Base-by-base conservation (phyloP, 2,329 filamentous ascomycete species). In the Ceratocystis huliohia region DNA sequence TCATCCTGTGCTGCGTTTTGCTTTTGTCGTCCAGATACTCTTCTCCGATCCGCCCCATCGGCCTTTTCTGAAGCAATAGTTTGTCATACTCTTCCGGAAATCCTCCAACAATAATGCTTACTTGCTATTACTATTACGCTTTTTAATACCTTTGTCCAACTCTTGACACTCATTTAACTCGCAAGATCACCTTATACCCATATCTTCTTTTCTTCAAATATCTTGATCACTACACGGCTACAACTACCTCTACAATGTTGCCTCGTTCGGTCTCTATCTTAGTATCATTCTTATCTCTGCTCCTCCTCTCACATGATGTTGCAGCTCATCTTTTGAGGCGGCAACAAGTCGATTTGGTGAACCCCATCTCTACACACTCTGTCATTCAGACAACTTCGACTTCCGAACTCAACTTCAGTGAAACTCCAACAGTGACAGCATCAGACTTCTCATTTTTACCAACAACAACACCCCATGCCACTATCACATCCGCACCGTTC, bases 281-380 rank as follows among this genome's bases (percentile, higher is more conserved):
- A 41, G 50, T 61, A n/a, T 33, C 66, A 3, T 69, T 79, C 57
- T 70, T 81, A 66, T 76, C 75, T 70, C 70, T 80, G 25, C 63
- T 75, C 3, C 61, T 79, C 53, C 72, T 73, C 53, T 70, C 78
- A 28, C 75, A 80, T 56, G 69, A 75, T 61, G 75, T 73, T 22
- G 70, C 72, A 25, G 76, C 76, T 10, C 73, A 75, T 6, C 69
- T 74, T 46, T 65, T 73, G 22, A 71, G 70, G 68, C 75, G 77
- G 68, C 74, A 78, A 66, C 75, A 77, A 61, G 72, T 68, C 20
- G 63, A 59, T 20, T 33, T 48, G 7, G 22, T 8, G n/a, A 48
- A n/a, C 28, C 28, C 50, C 6, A 61, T 50, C 17, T 46, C 46
- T 33, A 17, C 61, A 50, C 33, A 30, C 46, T 53, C 59, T 7